Conservation (phyloP, 345 rosid genomes). For the Rhodamnia rubescens region DNA sequence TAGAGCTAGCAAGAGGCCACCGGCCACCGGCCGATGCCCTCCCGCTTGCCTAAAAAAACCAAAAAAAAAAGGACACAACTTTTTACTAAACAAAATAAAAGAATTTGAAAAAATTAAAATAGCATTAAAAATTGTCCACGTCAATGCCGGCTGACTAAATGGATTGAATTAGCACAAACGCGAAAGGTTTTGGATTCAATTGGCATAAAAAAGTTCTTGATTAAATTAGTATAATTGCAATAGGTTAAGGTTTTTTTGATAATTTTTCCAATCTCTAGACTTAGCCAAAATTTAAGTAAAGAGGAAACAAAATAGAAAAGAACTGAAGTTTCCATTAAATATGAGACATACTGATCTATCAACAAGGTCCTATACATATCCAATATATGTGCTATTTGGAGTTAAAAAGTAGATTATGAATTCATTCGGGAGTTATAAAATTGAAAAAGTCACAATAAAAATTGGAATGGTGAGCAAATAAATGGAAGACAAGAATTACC, state of each 20-base stretch:
- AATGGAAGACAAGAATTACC: background rate
- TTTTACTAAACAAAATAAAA: too few relatives aligned
- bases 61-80: too few relatives aligned
- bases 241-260: too few relatives aligned
- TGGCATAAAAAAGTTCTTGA: background rate
- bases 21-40: too few relatives aligned
- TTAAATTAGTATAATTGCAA: too few relatives aligned
- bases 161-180: too few relatives aligned
- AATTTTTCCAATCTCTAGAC: background rate
- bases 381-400: background rate
- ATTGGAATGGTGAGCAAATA: background rate
- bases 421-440: background rate
- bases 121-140: too few relatives aligned
- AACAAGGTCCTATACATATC: background rate
- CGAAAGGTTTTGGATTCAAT: too few relatives aligned
- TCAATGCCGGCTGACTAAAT: too few relatives aligned
- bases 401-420: background rate
- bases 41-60: too few relatives aligned
- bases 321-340: background rate
- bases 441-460: background rate
- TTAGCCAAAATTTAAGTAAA: background rate
- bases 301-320: background rate
- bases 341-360: background rate
- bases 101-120: too few relatives aligned
- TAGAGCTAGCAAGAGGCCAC: too few relatives aligned